Evolutionary conservation across 2,329 filamentous ascomycete genomes (phyloP), one percentile per base, ranked within the genome.

Genomic region (Pezicula carpinea): DNA sequence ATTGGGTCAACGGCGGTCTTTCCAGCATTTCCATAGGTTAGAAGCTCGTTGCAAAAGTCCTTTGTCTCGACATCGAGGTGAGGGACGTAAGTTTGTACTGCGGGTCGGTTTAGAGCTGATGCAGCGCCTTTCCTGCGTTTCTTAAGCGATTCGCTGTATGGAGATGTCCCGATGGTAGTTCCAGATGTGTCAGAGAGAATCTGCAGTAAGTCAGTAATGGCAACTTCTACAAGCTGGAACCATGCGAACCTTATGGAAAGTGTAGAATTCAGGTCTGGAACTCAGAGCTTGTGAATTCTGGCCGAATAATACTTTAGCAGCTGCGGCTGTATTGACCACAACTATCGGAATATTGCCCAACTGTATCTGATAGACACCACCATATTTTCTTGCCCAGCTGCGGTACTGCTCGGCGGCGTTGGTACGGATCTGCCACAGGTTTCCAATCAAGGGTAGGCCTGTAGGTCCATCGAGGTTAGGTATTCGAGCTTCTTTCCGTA

Each of bases 131-230:
- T 85, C 48, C 81, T 72, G 29, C 81, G 70, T 5, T 80, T 70
- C 61, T 85, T 85, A 22, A 85, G 64, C 0, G 76, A 81, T 3
- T 85, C 81, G 45, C 75, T 80, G 59, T 82, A 86, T 0, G 82
- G 82, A 1, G 79, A 82, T 0, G 82, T 86, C 0, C 82, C 82
- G 47, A 86, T 85, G 0, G 82, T 86, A 1, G 81, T 85, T 5
- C 82, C 81, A 1, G 80, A 76, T 0, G 82, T 85, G 36, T 82
- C 79, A 2, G 79, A 82, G 2, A 84, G 69, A 2, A 83, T 75
- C 76, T 80, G 19, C 11, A 4, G 21, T 22, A 31, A 29, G 13
- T 44, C 38, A 18, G 17, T 38, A 35, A n/a, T 36, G 15, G 11
- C 36, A 3, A 42, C 2, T 22, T 14, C 11, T 39, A 21, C 34